These are phyloP conservation scores for Pseudoperonospora humuli DNA, from an alignment of 352 stramenopile genomes.

Conservation along the genomic window DNA sequence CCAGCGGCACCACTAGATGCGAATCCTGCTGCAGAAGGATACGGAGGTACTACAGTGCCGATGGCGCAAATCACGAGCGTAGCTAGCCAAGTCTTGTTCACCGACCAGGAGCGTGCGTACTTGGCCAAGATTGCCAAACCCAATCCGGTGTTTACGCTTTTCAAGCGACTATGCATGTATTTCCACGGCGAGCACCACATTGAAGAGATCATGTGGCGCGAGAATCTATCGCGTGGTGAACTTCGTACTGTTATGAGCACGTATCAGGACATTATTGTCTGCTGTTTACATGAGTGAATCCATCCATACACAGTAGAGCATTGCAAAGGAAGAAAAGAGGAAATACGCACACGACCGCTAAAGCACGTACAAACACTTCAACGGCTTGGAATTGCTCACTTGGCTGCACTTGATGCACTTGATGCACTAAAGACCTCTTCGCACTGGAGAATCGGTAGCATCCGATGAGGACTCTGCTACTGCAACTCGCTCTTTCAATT, in stretches of 20 bases:
- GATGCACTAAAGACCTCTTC: background rate
- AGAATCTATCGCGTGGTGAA: slow-evolving; percentile 76
- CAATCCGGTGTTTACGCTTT: slow-evolving; percentile 71
- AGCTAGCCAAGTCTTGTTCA: slow-evolving; percentile 39
- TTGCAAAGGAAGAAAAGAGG: background rate
- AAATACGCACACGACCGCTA: background rate
- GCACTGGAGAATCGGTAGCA: slow-evolving; percentile 1
- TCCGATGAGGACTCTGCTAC: slow-evolving; percentile 7
- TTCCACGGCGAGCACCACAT: slow-evolving; percentile 83
- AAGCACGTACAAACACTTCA: too few species aligned
- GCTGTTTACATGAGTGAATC: slow-evolving; percentile 62
- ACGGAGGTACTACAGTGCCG: slow-evolving; percentile 5
- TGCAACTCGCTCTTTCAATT: slow-evolving; percentile 18
- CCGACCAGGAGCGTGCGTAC: slow-evolving; percentile 63
- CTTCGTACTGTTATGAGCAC: slow-evolving; percentile 72
- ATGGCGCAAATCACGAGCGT: slow-evolving; percentile 29
- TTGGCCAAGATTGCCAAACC: slow-evolving; percentile 75
- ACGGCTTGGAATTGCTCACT: background rate
- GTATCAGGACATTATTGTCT: slow-evolving; percentile 83
- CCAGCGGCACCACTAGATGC: slow-evolving; percentile 5
- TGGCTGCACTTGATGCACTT: background rate
- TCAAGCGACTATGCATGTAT: slow-evolving; percentile 76
- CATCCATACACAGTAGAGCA: background rate
- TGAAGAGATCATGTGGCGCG: slow-evolving; percentile 87
- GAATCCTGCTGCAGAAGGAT: slow-evolving; percentile 9